These are phyloP conservation scores for Colletotrichum lindemuthianum DNA, from an alignment of 2,329 filamentous ascomycete genomes.

Conservation along the genomic window DNA sequence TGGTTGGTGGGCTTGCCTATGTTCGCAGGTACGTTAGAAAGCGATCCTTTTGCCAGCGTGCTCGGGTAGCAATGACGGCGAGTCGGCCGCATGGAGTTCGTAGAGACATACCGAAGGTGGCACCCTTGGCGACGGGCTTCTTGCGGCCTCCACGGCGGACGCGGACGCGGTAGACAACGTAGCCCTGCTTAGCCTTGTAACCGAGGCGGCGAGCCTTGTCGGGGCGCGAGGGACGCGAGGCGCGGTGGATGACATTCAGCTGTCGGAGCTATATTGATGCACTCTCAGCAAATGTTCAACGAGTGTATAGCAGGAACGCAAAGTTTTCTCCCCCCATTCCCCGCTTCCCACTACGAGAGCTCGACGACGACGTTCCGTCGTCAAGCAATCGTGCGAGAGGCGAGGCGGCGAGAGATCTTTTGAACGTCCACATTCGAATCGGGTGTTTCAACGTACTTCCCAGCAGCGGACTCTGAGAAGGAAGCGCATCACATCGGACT, in stretches of 20 bases:
- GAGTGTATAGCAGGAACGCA: conserved; percentile 89
- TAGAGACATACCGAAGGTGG: conserved; percentile 88
- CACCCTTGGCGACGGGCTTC: conserved; percentile 95
- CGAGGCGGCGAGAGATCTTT: too few relatives aligned
- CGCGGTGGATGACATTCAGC: conserved; percentile 99
- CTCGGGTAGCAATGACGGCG: neutral
- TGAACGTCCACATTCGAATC: conserved; percentile 45
- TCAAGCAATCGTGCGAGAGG: too few relatives aligned
- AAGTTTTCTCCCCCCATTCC: conserved; percentile 41
- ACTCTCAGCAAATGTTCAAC: conserved; percentile 99
- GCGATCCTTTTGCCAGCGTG: too few relatives aligned
- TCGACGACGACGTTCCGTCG: neutral
- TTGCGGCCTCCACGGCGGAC: conserved; percentile 99
- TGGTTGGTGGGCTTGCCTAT: conserved; percentile 99
- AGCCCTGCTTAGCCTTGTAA: conserved; percentile 99
- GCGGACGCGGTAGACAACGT: conserved; percentile 99
- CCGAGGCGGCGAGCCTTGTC: conserved; percentile 99
- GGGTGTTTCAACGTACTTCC: conserved; percentile 81
- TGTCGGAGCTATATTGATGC: conserved; percentile 99
- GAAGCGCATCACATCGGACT: conserved; percentile 99
- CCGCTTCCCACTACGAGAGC: conserved; percentile 24
- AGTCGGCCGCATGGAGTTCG: neutral
- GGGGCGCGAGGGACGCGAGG: conserved; percentile 95
- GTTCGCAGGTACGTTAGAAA: conserved; percentile 35
- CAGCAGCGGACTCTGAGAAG: conserved; percentile 99